phyloP scores from a whole-genome alignment of 352 stramenopile genomes.

The Phytophthora pseudosyringae region DNA sequence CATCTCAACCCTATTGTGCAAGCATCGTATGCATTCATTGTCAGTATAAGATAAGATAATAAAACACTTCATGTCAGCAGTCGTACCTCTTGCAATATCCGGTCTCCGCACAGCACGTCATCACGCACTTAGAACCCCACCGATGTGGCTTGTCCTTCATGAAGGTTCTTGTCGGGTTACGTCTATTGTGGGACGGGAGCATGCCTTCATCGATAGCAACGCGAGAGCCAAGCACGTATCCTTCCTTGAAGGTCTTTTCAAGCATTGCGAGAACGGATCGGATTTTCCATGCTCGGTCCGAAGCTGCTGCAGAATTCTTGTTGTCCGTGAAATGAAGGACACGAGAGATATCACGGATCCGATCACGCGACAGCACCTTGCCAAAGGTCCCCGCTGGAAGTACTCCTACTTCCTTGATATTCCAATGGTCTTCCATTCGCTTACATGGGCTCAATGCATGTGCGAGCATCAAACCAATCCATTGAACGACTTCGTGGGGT shows the following conservation, averaged over 20 bases:
- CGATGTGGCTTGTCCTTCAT: constrained; percentile 8
- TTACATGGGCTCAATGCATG: background rate
- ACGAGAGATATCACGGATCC: constrained; percentile 1
- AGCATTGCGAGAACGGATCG: background rate
- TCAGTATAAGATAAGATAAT: background rate
- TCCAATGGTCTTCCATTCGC: background rate
- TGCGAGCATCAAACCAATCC: constrained; percentile 8
- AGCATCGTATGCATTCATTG: background rate
- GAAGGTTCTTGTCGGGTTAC: constrained; percentile 13
- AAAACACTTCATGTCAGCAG: background rate
- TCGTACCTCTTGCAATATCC: constrained; percentile 23
- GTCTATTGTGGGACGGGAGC: background rate
- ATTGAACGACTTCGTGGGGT: constrained; percentile 15
- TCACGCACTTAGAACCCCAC: constrained; percentile 11
- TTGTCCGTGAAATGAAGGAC: constrained; percentile 18
- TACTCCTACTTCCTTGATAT: background rate
- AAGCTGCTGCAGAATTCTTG: background rate
- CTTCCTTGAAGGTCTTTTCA: constrained; percentile 16
- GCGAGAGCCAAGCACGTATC: background rate
- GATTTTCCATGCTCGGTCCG: constrained; percentile 19
- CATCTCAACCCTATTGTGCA: background rate
- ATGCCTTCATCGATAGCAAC: constrained; percentile 16
- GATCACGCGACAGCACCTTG: constrained; percentile 2
- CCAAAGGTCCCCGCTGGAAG: constrained; percentile 8
- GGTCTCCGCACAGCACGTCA: constrained; percentile 19